These are phyloP conservation scores for Skeletonema marinoi DNA, from an alignment of 108 stramenopile species.

Conservation along the genomic window DNA sequence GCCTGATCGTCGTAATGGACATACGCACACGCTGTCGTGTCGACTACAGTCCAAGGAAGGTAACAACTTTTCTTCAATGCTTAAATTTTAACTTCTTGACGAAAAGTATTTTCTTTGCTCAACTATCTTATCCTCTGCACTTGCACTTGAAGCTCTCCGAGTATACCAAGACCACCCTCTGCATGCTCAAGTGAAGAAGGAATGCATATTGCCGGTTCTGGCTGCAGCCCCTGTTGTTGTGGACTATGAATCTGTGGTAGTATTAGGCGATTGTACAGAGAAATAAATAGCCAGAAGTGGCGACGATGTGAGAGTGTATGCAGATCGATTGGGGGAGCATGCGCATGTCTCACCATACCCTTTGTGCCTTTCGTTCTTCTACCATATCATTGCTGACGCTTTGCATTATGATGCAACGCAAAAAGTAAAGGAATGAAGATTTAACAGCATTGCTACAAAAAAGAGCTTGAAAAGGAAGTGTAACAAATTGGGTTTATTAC, in stretches of 20 bases:
- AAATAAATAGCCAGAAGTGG: neutral
- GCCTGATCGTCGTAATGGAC: conserved; percentile 37
- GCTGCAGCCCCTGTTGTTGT: conserved; percentile 26
- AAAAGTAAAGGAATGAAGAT: too few species aligned
- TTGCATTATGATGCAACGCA: too few species aligned
- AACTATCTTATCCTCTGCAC: neutral
- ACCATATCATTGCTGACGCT: too few species aligned
- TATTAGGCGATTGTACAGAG: neutral
- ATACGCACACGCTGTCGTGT: conserved; percentile 28
- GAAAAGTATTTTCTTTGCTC: too few species aligned
- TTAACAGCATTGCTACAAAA: too few species aligned
- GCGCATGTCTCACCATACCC: too few species aligned
- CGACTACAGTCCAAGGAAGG: conserved; percentile 31
- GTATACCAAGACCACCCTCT: conserved; percentile 43
- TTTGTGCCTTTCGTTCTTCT: too few species aligned
- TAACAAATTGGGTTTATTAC: neutral
- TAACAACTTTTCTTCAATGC: too few species aligned
- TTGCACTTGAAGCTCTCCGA: conserved; percentile 2
- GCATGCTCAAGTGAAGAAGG: conserved; percentile 33
- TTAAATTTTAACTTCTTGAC: too few species aligned
- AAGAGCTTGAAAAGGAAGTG: too few species aligned
- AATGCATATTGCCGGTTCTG: conserved; percentile 22
- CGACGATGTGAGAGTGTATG: too few species aligned
- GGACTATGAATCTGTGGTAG: conserved; percentile 42
- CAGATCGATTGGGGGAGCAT: too few species aligned